Evolutionary conservation across 257 asterid species (phyloP).

Genomic region (Przewalskia tangutica): DNA sequence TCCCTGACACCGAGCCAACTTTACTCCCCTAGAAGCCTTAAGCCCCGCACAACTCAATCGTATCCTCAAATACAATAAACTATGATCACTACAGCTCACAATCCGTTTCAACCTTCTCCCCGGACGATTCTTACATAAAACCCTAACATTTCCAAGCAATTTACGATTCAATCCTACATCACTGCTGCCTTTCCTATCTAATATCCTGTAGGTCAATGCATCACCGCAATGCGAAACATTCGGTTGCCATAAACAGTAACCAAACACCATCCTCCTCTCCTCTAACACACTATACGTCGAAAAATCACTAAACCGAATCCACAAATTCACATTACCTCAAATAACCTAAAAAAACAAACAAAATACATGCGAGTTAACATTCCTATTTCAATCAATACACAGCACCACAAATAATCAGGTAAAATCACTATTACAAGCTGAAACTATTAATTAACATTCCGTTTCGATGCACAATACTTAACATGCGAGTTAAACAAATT

Average conservation of each 20-base stretch:
- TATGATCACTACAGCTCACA: not conserved
- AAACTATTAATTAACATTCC: not conserved
- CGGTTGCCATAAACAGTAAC: constrained; percentile 6
- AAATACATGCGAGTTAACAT: not conserved
- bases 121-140: not conserved
- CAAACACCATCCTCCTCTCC: constrained; percentile 8
- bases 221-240: constrained; percentile 1
- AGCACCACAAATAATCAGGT: not conserved
- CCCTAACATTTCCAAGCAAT: not conserved
- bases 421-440: not conserved
- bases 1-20: constrained; percentile 57
- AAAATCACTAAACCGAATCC: not conserved
- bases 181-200: not conserved
- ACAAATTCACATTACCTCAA: constrained; percentile 2
- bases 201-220: not conserved
- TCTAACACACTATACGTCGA: not conserved
- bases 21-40: constrained; percentile 8
- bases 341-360: not conserved
- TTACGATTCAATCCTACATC: constrained; percentile 1
- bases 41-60: not conserved
- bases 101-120: constrained; percentile 2
- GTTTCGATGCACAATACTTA: not conserved
- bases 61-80: not conserved
- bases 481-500: not conserved
- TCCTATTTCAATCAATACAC: not conserved